These are phyloP conservation scores for Scedosporium boydii DNA, from an alignment of 2,329 filamentous ascomycete species.

Conservation along the genomic window DNA sequence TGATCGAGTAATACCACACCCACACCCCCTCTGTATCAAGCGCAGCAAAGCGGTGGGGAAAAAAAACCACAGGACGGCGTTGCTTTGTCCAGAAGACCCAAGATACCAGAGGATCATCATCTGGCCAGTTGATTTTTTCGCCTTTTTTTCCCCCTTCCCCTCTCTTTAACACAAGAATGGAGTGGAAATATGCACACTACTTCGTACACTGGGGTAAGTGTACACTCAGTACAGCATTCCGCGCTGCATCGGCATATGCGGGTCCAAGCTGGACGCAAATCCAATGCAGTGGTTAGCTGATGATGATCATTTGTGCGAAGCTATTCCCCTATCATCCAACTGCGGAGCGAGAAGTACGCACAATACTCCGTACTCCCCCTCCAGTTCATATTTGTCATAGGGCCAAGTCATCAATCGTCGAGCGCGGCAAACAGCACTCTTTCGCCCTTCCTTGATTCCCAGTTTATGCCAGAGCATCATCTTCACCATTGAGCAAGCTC, in stretches of 20 bases:
- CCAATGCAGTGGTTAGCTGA: neutral
- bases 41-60: neutral
- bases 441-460: neutral
- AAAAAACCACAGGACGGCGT: neutral
- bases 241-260: neutral
- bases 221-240: neutral
- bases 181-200: neutral
- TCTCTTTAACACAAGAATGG: neutral
- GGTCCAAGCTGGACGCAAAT: neutral
- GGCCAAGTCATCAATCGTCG: neutral
- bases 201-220: neutral
- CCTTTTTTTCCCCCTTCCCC: too few species aligned
- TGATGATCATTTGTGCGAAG: neutral
- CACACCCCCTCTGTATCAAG: neutral
- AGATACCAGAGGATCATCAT: neutral
- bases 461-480: neutral
- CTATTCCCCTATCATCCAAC: neutral
- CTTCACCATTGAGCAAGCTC: neutral
- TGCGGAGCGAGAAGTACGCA: too few species aligned
- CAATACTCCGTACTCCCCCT: neutral
- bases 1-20: neutral
- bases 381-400: neutral
- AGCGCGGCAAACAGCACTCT: neutral
- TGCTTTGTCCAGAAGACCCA: neutral
- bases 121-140: neutral